Percentiles rank a stretch among this genome's conserved stretches.
Conservation (phyloP, 352 stramenopile species). For the Phytophthora capsici region DNA sequence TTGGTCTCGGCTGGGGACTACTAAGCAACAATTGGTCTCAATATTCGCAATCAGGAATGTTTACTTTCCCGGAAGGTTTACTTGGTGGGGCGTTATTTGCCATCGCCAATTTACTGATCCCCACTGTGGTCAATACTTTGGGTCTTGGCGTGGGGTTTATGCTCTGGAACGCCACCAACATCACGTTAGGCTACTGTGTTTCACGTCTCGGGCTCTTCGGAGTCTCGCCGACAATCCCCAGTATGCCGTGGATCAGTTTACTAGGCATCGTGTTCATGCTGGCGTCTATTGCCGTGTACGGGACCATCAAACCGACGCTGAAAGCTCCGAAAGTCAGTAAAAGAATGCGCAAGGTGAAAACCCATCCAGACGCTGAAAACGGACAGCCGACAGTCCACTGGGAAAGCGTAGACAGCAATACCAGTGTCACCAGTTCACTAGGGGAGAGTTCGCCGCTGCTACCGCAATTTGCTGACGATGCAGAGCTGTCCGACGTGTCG, state of each 20-base stretch:
- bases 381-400: slow-evolving; percentile 15
- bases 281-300: slow-evolving; percentile 79
- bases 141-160: slow-evolving; percentile 84
- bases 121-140: slow-evolving; percentile 86
- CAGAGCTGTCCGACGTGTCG: slow-evolving; percentile 13
- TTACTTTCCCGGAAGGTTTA: slow-evolving; percentile 81
- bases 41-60: slow-evolving; percentile 77
- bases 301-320: slow-evolving; percentile 77
- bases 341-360: slow-evolving; percentile 11
- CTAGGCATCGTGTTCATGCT: slow-evolving; percentile 84
- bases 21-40: slow-evolving; percentile 85
- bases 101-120: slow-evolving; percentile 84
- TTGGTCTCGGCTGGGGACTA: slow-evolving; percentile 76
- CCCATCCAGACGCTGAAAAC: neutral
- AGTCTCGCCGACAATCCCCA: slow-evolving; percentile 66
- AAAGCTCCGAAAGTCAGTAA: slow-evolving; percentile 29
- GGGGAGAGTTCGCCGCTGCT: slow-evolving; percentile 52
- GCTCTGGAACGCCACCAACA: slow-evolving; percentile 89
- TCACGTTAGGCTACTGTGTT: slow-evolving; percentile 82
- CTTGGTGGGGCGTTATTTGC: slow-evolving; percentile 79
- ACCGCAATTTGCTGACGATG: slow-evolving; percentile 31
- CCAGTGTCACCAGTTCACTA: slow-evolving; percentile 27
- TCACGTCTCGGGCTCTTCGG: slow-evolving; percentile 78
- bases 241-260: slow-evolving; percentile 55
- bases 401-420: slow-evolving; percentile 19